phyloP scores from a whole-genome alignment of 176 grass and related monocot species.

The Eleusine coracana region DNA sequence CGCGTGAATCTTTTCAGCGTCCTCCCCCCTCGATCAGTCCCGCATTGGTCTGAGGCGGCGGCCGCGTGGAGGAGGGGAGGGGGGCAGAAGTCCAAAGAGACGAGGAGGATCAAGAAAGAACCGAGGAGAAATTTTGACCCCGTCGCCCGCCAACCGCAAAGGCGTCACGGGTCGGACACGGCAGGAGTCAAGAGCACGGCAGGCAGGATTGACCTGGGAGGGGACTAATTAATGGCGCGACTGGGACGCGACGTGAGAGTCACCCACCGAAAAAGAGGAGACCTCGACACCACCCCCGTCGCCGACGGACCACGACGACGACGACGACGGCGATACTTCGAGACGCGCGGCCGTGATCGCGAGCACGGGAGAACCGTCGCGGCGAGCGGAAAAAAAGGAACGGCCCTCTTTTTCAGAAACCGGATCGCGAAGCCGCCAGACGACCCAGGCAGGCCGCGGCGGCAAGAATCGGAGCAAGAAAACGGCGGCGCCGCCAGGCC shows the following conservation, averaged over 20 bases:
- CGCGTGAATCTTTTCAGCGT: neutral
- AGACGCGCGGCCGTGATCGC: constrained; percentile 35
- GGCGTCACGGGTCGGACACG: constrained; percentile 46
- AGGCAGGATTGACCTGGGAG: constrained; percentile 44
- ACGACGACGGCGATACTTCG: neutral
- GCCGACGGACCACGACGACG: constrained; percentile 31
- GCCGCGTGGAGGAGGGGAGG: neutral
- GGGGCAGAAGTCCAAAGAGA: neutral
- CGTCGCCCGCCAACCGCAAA: constrained; percentile 25
- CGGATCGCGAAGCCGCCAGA: constrained; percentile 33
- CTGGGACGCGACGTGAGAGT: constrained; percentile 21
- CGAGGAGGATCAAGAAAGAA: constrained; percentile 15
- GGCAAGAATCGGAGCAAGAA: neutral
- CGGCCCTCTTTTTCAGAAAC: neutral
- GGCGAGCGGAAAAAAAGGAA: neutral
- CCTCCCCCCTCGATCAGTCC: constrained; percentile 7
- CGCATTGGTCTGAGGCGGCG: constrained; percentile 39
- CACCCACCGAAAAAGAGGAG: neutral
- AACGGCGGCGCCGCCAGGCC: neutral
- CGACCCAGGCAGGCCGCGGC: neutral
- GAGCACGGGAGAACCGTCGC: constrained; percentile 38
- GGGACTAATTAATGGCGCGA: constrained; percentile 43
- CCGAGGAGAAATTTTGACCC: neutral
- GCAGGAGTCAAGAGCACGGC: constrained; percentile 39
- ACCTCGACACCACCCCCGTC: constrained; percentile 13